Conservation (phyloP, 2,329 filamentous ascomycete species). For the Ophiocordyceps robertsii region DNA sequence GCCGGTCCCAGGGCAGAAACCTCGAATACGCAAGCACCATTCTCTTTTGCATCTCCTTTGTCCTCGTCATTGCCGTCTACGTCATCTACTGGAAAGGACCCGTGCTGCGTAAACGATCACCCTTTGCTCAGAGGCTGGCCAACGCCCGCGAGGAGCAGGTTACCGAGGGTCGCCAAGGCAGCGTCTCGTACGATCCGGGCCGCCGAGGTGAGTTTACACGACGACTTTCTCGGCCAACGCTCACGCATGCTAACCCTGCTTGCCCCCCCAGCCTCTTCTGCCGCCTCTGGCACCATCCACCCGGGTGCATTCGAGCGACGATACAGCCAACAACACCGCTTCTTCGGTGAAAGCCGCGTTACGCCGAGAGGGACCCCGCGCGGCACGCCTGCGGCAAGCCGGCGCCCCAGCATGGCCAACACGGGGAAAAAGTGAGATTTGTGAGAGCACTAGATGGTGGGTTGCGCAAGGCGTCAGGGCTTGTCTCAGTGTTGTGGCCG, state of each 20-base stretch:
- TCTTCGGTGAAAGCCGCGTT: slow-evolving; percentile 27
- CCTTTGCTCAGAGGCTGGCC: slow-evolving; percentile 51
- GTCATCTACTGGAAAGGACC: slow-evolving; percentile 55
- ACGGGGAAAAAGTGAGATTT: slow-evolving; percentile 2
- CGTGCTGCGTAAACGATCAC: slow-evolving; percentile 42
- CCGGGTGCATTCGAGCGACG: slow-evolving; percentile 11
- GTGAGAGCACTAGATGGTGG: too few species aligned
- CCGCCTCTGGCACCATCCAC: slow-evolving; percentile 3
- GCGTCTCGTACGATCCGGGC: slow-evolving; percentile 10
- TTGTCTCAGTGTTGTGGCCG: too few species aligned
- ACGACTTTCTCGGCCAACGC: neutral
- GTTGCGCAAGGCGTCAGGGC: too few species aligned
- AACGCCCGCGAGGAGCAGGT: slow-evolving; percentile 20
- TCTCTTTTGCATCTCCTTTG: slow-evolving; percentile 45
- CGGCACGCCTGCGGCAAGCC: slow-evolving; percentile 22
- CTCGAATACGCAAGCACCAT: slow-evolving; percentile 51
- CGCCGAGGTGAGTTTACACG: slow-evolving; percentile 13
- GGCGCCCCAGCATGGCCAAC: slow-evolving; percentile 14
- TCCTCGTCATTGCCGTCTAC: slow-evolving; percentile 51
- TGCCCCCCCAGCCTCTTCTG: slow-evolving; percentile 9
- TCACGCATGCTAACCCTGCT: neutral
- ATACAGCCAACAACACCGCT: slow-evolving; percentile 25
- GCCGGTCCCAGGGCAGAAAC: slow-evolving; percentile 28
- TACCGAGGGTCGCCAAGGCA: slow-evolving; percentile 15
- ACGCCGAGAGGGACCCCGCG: slow-evolving; percentile 23